Base-by-base conservation (phyloP, 2,329 filamentous ascomycete species). In the Talaromyces funiculosus region DNA sequence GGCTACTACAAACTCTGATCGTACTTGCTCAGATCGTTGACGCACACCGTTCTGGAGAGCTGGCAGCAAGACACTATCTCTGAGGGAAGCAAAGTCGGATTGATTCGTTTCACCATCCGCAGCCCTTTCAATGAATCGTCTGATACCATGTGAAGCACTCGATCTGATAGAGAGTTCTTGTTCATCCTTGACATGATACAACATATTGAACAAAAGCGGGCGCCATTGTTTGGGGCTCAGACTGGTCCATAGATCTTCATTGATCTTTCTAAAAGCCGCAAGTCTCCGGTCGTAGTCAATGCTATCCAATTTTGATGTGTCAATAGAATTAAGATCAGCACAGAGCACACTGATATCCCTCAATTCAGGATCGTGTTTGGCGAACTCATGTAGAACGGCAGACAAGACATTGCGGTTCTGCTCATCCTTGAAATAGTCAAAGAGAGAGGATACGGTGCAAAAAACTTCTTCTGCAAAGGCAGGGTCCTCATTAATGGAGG, bases 391-490 rank as follows among this genome's bases (percentile, higher is more conserved):
- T 7, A 97, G 77, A 3, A 96, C 88, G 47, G 86, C 81, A 16
- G 89, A 89, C 29, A 97, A 77, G 0, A 90, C 81, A 63, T 86
- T 81, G 59, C 94, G 84, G 69, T 91, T 95, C 45, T 84, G 78
- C 45, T 86, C 83, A 72, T 97, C 92, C 67, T 87, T 90, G 78
- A 97, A 93, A 71, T 92, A 96, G 59, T 90, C 90, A 71, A 96
- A 97, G 35, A 97, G 82, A 0, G 90, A 87, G 3, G 90, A 88
- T 9, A 94, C 76, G 0, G 90, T 90, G 49, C 85, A 80, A 71
- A 89, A 96, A 0, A 95, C 84, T 37, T 83, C 81, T 47, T 82
- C 77, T 53, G 84, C 84, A 16, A 93, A 76, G 24, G 82, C 80
- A 5, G 75, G 68, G 53, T 89, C 81, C 62, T 82, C 80, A 53